phyloP scores from a whole-genome alignment of 306 rosid genomes.

The Lathyrus aphaca region DNA sequence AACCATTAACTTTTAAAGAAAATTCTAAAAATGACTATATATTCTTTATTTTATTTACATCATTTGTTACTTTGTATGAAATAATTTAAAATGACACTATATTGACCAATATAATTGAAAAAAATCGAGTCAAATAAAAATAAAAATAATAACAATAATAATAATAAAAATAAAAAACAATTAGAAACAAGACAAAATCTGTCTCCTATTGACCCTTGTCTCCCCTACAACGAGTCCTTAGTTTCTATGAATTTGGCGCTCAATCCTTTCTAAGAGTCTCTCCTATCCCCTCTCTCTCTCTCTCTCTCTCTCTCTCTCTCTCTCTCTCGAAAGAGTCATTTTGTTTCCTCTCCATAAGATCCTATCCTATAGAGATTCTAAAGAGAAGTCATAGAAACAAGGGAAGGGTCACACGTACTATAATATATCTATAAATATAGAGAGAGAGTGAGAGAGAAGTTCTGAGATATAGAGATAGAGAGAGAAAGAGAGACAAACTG shows the following conservation, averaged over 20 bases:
- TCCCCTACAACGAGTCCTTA: conserved; percentile 26
- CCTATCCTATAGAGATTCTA: conserved; percentile 49
- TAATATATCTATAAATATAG: background rate
- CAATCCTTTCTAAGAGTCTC: conserved; percentile 38
- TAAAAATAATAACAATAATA: background rate
- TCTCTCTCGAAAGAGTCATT: conserved; percentile 48
- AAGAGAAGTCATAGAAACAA: conserved; percentile 33
- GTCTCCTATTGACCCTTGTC: background rate
- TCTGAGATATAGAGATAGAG: conserved; percentile 5
- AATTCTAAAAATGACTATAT: background rate
- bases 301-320: conserved; percentile 39
- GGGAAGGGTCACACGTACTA: background rate
- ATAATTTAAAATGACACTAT: background rate
- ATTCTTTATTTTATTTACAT: background rate
- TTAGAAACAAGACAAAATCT: background rate
- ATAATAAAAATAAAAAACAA: background rate
- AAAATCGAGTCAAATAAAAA: background rate
- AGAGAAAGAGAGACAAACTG: conserved; percentile 23
- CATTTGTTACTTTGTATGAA: background rate
- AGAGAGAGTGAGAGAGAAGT: conserved; percentile 17
- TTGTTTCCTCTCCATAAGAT: conserved; percentile 57
- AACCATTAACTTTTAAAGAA: background rate
- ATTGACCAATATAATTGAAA: background rate
- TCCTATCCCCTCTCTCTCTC: conserved; percentile 34
- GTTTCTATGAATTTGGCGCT: conserved; percentile 45